A percentile compares a stretch with the other conserved stretches of the same genome.
phyloP scores from a whole-genome alignment of 306 rosid genomes.

The Aeschynomene evenia region DNA sequence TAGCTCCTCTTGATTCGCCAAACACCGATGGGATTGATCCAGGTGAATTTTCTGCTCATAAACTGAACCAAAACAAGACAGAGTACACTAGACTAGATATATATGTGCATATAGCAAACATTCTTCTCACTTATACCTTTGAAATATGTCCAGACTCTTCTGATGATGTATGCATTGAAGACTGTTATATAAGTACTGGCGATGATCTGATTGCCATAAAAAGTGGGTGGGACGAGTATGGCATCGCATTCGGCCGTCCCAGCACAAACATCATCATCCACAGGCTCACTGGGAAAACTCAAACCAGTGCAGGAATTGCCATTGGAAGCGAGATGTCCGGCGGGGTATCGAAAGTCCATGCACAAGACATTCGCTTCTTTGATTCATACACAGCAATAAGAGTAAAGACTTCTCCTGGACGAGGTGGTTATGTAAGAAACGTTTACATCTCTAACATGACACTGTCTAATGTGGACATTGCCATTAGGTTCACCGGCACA shows the following conservation, averaged over 20 bases:
- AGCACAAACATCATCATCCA: constrained; percentile 56
- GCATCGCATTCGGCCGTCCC: constrained; percentile 65
- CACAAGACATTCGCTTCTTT: constrained; percentile 50
- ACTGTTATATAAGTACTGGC: constrained; percentile 80
- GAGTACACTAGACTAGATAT: not conserved
- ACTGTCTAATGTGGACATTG: constrained; percentile 51
- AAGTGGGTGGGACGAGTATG: constrained; percentile 90
- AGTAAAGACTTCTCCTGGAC: constrained; percentile 79
- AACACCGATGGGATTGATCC: constrained; percentile 85
- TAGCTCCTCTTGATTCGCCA: constrained; percentile 72
- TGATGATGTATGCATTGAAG: constrained; percentile 72
- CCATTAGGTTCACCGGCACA: constrained; percentile 61
- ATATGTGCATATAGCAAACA: not conserved
- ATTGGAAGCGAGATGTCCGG: constrained; percentile 93
- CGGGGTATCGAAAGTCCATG: constrained; percentile 69
- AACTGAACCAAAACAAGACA: not conserved
- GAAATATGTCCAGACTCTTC: constrained; percentile 58
- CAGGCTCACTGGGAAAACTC: constrained; percentile 54
- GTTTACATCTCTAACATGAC: constrained; percentile 59
- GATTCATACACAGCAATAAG: constrained; percentile 53
- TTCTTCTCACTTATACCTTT: constrained; percentile 31
- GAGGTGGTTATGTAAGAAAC: constrained; percentile 79
- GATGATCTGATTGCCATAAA: constrained; percentile 78
- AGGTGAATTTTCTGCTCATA: constrained; percentile 43
- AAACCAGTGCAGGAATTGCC: constrained; percentile 63